These are phyloP conservation scores for Coemansia sp. DNA, from an alignment of 192 early-diverging fungal species.

Conservation along the genomic window DNA sequence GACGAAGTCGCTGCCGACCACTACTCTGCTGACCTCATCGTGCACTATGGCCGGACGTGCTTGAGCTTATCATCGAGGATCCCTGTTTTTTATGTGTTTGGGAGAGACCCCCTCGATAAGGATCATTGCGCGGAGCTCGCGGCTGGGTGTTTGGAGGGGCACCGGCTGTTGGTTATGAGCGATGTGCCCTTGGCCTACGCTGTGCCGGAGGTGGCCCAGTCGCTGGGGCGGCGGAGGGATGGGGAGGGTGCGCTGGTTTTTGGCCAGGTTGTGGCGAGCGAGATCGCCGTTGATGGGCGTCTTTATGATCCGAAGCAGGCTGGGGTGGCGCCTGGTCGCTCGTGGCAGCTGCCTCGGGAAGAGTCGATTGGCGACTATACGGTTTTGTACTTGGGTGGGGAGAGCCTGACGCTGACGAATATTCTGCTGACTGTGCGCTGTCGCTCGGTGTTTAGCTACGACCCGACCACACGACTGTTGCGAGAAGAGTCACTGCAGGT, in stretches of 20 bases:
- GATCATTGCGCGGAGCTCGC: conserved; percentile 55
- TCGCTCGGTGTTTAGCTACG: conserved; percentile 62
- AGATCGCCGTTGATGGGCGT: conserved; percentile 6
- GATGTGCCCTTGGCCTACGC: conserved; percentile 74
- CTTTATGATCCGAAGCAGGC: conserved; percentile 2
- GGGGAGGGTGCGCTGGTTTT: neutral
- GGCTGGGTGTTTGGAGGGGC: conserved; percentile 29
- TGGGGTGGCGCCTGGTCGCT: conserved; percentile 49
- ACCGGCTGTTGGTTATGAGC: conserved; percentile 65
- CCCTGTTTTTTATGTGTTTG: conserved; percentile 88
- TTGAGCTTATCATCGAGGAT: conserved; percentile 76
- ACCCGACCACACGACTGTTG: conserved; percentile 57
- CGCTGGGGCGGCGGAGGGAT: neutral
- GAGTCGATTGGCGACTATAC: conserved; percentile 61
- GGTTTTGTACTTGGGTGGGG: conserved; percentile 81
- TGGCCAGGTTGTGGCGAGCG: conserved; percentile 8
- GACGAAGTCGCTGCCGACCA: conserved; percentile 97
- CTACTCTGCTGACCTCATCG: conserved; percentile 76
- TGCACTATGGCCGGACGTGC: conserved; percentile 95
- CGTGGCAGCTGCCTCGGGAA: conserved; percentile 53
- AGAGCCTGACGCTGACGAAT: conserved; percentile 82
- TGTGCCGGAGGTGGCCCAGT: conserved; percentile 32
- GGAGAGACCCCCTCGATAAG: conserved; percentile 66
- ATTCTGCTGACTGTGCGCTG: conserved; percentile 73
- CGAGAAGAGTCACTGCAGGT: conserved; percentile 59